Percentiles rank a stretch among this genome's conserved stretches.
Evolutionary conservation across 768 basidiomycete species (phyloP).

Genomic region (Lactarius akahatsu): DNA sequence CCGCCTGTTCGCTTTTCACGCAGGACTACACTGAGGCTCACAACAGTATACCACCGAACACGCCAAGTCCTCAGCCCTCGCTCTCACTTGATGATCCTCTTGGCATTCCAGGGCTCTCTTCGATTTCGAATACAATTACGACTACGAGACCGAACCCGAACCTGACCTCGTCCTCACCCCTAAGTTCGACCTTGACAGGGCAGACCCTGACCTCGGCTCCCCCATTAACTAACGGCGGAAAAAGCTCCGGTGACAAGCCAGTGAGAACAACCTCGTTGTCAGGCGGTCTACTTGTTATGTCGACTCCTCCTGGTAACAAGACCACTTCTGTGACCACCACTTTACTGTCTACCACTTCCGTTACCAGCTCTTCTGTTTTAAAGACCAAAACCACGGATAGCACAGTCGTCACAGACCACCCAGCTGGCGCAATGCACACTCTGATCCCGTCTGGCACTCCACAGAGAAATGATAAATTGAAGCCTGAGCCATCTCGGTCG

Average conservation of each 20-base stretch:
- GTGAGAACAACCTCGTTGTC: neutral
- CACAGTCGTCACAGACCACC: no score
- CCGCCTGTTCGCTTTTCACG: neutral
- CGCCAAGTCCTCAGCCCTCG: no score
- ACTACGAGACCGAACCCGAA: neutral
- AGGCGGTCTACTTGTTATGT: neutral
- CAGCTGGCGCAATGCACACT: no score
- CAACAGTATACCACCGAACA: no score
- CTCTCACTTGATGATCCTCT: no score
- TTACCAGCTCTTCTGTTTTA: no score
- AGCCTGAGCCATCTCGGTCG: neutral
- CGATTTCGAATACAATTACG: neutral
- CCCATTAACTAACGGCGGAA: neutral
- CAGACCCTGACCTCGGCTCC: neutral
- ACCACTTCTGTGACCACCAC: no score
- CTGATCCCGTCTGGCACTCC: neutral
- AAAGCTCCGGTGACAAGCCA: neutral
- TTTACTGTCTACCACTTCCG: no score
- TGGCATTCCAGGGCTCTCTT: neutral
- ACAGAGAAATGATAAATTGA: neutral
- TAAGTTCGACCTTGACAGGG: neutral
- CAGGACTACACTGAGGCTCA: neutral
- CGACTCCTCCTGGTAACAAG: neutral
- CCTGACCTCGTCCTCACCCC: no score
- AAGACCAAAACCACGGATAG: no score